phyloP scores from a whole-genome alignment of 2,329 filamentous ascomycete genomes.

The Leptosphaerulina australis region DNA sequence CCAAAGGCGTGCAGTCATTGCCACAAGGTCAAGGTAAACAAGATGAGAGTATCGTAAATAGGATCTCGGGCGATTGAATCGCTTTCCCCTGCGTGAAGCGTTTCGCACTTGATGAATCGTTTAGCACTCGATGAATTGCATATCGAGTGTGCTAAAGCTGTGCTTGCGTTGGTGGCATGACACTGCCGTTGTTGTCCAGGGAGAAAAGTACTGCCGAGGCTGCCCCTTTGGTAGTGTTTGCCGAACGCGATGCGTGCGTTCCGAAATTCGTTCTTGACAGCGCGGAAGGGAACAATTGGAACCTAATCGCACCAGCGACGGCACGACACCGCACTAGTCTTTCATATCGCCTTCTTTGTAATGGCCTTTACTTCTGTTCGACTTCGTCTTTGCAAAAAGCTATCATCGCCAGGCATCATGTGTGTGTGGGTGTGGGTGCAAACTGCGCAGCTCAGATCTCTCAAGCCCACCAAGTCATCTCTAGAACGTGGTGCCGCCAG shows the following conservation, averaged over 20 bases:
- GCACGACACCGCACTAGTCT: not conserved
- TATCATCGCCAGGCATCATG: not conserved
- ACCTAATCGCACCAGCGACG: slow-evolving; percentile 6
- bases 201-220: not conserved
- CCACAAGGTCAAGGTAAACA: no score
- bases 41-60: no score
- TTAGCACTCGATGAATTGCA: not conserved
- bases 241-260: slow-evolving; percentile 13
- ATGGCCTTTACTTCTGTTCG: not conserved
- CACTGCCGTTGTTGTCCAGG: not conserved
- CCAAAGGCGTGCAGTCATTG: no score
- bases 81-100: no score
- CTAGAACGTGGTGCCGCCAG: not conserved
- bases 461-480: not conserved
- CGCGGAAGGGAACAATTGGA: slow-evolving; percentile 12
- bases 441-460: not conserved
- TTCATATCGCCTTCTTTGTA: not conserved
- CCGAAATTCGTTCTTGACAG: slow-evolving; percentile 16
- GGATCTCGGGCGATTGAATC: no score
- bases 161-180: not conserved
- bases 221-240: slow-evolving; percentile 7
- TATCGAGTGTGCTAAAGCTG: not conserved
- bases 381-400: not conserved
- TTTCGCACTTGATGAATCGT: no score
- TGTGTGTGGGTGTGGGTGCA: not conserved